Evolutionary conservation across 495 filamentous ascomycete genomes (phyloP).

Genomic region (Neurospora cerealis): DNA sequence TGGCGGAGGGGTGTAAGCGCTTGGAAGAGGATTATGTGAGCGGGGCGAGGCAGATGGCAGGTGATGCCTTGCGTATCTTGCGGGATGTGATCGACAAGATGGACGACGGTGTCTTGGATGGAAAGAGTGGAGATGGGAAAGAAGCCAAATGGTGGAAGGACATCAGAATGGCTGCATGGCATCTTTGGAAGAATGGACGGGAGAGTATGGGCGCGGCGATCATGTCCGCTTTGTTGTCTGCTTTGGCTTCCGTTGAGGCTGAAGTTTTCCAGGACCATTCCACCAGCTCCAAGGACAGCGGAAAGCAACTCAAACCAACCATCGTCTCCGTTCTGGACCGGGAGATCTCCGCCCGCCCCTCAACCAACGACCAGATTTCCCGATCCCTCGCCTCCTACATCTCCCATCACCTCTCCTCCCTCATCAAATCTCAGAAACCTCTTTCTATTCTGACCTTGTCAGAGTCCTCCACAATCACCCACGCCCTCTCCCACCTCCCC

Average conservation of each 20-base stretch:
- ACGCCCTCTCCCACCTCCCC: conserved; percentile 17
- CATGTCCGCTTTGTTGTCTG: conserved; percentile 36
- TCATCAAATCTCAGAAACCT: conserved; percentile 6
- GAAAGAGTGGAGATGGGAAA: background rate
- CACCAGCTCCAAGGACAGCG: conserved; percentile 24
- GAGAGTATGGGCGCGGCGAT: conserved; percentile 56
- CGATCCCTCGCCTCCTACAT: conserved; percentile 1
- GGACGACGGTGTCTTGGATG: background rate
- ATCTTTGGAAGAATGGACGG: conserved; percentile 51
- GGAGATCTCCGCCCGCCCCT: conserved; percentile 28
- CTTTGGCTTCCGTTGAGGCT: conserved; percentile 26
- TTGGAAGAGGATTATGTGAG: conserved; percentile 45
- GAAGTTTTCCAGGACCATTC: background rate
- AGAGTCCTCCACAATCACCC: conserved; percentile 48
- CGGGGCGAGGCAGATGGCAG: conserved; percentile 47
- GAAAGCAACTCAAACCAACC: conserved; percentile 9
- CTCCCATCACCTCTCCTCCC: background rate
- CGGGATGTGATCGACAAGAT: conserved; percentile 28
- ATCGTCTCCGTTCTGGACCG: background rate
- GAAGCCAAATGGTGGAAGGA: conserved; percentile 40
- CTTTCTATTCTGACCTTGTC: conserved; percentile 49
- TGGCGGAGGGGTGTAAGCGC: conserved; percentile 34
- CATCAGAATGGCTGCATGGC: conserved; percentile 50
- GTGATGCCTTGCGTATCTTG: conserved; percentile 37
- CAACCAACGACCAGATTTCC: conserved; percentile 27